Evolutionary conservation across 495 filamentous ascomycete species (phyloP).

Genomic region (Penicillium goetzii): DNA sequence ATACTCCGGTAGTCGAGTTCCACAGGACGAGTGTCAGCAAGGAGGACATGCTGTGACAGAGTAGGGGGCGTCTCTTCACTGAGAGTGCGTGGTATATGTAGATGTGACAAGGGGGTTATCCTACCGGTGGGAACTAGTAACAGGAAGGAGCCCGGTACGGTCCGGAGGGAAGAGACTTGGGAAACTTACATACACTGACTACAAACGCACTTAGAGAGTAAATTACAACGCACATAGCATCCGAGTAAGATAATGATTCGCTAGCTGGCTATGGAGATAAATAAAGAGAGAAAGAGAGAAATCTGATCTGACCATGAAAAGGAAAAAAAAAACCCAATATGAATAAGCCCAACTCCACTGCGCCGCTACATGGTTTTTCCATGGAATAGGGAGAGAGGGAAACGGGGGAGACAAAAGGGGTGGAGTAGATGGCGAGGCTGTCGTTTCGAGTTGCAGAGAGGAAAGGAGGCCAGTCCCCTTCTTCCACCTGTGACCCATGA

Average conservation of each 20-base stretch:
- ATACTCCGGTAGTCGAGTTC: not conserved
- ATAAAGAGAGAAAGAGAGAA: conserved; percentile 9
- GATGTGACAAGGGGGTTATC: not conserved
- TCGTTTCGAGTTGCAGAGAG: not conserved
- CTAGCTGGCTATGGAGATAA: conserved; percentile 15
- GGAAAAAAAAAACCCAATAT: conserved; percentile 9
- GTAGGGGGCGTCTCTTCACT: not conserved
- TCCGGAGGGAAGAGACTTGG: no score
- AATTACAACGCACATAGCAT: not conserved
- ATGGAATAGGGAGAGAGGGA: conserved; percentile 1
- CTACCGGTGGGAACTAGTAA: not conserved
- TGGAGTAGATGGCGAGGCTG: not conserved
- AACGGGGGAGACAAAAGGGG: not conserved
- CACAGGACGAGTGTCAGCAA: not conserved
- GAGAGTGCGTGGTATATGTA: not conserved
- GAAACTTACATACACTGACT: not conserved
- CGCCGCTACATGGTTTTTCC: conserved; percentile 19
- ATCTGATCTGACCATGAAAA: conserved; percentile 16
- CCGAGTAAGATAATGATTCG: conserved; percentile 12
- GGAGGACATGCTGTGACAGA: not conserved
- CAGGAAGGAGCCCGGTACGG: not conserved
- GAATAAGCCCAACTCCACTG: conserved; percentile 23
- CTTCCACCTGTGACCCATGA: not conserved
- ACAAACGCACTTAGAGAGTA: not conserved
- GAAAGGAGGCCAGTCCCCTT: not conserved